Evolutionary conservation across 1,284 basidiomycete species (phyloP).

Genomic region (Rhodotorula sp.): DNA sequence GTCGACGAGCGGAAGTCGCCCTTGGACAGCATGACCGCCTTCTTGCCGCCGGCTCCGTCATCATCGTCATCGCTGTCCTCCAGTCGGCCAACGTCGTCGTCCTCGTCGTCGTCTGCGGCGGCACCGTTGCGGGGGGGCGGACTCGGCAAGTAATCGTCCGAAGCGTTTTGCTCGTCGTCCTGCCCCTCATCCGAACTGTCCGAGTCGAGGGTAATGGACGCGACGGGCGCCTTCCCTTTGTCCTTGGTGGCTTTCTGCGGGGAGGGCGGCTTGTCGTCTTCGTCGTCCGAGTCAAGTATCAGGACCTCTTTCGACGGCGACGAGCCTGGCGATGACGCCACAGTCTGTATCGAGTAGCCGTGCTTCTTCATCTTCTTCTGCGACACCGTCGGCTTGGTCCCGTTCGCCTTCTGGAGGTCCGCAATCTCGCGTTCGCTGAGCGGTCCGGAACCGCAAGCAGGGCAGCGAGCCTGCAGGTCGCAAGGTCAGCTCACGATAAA

Average conservation of each 20-base stretch:
- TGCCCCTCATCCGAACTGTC: conserved; percentile 11
- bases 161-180: neutral
- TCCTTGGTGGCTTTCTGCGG: conserved; percentile 2
- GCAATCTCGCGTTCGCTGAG: conserved; percentile 24
- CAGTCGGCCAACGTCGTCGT: conserved; percentile 12
- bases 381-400: conserved; percentile 4
- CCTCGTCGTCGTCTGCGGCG: conserved; percentile 1
- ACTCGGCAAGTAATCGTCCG: conserved; percentile 15
- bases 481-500: neutral
- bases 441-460: conserved; percentile 25
- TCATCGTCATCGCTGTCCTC: conserved; percentile 10
- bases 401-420: conserved; percentile 19
- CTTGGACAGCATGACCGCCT: conserved; percentile 6
- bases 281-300: conserved; percentile 35
- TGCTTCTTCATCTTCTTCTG: conserved; percentile 12
- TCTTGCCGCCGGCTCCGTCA: neutral
- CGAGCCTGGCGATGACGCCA: conserved; percentile 22
- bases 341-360: conserved; percentile 21
- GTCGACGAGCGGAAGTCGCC: conserved; percentile 46
- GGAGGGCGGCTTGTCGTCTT: conserved; percentile 8
- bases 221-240: conserved; percentile 14
- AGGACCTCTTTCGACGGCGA: conserved; percentile 22
- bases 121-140: conserved; percentile 11
- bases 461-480: conserved; percentile 28
- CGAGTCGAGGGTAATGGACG: conserved; percentile 23